Conservation (phyloP, 176 grass and related monocot species). For the Hsuehochloa calcarea region DNA sequence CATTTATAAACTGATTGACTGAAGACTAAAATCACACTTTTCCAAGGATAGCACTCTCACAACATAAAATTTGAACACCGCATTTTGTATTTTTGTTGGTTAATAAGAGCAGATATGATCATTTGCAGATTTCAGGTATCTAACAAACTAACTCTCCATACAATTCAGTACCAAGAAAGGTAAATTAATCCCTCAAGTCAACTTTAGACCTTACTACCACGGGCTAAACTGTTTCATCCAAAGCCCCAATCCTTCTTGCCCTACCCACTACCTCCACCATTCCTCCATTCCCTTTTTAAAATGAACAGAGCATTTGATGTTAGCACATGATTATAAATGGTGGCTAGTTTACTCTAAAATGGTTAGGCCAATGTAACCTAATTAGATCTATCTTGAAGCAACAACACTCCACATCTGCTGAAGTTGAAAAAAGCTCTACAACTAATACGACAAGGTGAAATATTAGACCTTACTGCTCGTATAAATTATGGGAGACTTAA, state of each 20-base stretch:
- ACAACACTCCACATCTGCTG: neutral
- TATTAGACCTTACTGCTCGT: neutral
- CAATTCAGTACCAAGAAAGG: neutral
- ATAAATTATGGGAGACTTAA: neutral
- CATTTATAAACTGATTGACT: neutral
- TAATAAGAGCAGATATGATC: neutral
- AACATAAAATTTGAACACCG: conserved; percentile 13
- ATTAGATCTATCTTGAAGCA: neutral
- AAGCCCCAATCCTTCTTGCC: neutral
- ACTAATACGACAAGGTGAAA: neutral
- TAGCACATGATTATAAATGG: neutral
- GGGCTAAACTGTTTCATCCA: neutral
- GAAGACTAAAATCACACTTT: neutral
- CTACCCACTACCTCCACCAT: neutral
- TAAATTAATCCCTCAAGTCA: neutral
- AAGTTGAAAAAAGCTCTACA: neutral
- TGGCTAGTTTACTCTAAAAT: neutral
- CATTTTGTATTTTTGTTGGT: neutral
- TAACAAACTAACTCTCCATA: neutral
- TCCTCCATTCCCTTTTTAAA: neutral
- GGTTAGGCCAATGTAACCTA: neutral
- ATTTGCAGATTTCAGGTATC: neutral
- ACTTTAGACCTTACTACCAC: neutral
- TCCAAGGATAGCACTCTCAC: neutral
- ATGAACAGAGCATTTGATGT: neutral